Percentiles rank a stretch among this genome's conserved stretches.
Evolutionary conservation across 2,329 filamentous ascomycete species (phyloP).

Genomic region (Dactylella cylindrospora): DNA sequence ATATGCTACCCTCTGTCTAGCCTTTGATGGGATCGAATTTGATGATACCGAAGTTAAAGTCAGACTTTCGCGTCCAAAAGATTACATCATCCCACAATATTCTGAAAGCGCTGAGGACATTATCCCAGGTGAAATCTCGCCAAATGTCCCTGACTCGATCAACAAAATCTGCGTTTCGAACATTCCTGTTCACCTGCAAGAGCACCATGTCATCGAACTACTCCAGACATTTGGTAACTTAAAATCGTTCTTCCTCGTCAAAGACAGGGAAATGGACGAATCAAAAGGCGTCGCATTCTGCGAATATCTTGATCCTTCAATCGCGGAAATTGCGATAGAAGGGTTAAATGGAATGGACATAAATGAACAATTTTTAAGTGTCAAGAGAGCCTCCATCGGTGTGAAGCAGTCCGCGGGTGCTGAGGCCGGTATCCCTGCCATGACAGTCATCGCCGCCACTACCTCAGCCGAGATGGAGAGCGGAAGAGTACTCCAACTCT

Average conservation of each 20-base stretch:
- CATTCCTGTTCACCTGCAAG: conserved; percentile 81
- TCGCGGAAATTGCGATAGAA: conserved; percentile 82
- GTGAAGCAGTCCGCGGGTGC: conserved; percentile 88
- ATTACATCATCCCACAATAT: conserved; percentile 82
- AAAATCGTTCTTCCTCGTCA: conserved; percentile 87
- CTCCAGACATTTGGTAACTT: conserved; percentile 88
- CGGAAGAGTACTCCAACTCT: conserved; percentile 80
- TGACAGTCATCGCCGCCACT: conserved; percentile 95
- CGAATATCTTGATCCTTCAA: conserved; percentile 76
- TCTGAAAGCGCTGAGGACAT: conserved; percentile 75
- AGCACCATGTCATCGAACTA: conserved; percentile 89
- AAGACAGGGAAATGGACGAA: conserved; percentile 80
- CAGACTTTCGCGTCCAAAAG: conserved; percentile 50
- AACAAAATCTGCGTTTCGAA: conserved; percentile 95
- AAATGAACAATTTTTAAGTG: conserved; percentile 80
- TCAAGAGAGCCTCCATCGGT: conserved; percentile 85
- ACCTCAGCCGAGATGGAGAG: conserved; percentile 75
- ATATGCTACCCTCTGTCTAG: conserved; percentile 87
- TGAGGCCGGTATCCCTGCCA: conserved; percentile 95
- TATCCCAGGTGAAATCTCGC: conserved; percentile 75
- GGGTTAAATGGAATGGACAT: conserved; percentile 92
- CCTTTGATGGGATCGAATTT: conserved; percentile 87
- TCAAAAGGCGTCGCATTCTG: conserved; percentile 94
- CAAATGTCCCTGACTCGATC: conserved; percentile 81
- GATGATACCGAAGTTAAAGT: conserved; percentile 60